phyloP scores from a whole-genome alignment of 1,284 basidiomycete genomes.

The Ustilago loliicola region DNA sequence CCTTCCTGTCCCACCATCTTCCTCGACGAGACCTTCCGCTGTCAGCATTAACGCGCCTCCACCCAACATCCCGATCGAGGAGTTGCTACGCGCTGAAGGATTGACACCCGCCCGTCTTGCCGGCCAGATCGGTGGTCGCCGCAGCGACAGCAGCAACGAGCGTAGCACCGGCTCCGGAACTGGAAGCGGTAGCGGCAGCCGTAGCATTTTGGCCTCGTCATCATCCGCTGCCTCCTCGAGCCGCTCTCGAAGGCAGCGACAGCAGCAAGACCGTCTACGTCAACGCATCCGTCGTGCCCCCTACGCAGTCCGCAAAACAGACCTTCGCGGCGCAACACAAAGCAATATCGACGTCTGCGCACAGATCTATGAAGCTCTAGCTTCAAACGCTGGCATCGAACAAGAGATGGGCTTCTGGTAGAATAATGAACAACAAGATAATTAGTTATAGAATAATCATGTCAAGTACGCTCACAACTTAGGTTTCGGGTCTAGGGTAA shows the following conservation, averaged over 20 bases:
- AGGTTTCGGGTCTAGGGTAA: background rate
- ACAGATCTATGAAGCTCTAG: slow-evolving; percentile 21
- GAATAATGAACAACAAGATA: background rate
- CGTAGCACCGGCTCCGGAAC: slow-evolving; percentile 1
- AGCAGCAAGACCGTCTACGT: slow-evolving; percentile 2
- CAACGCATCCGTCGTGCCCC: slow-evolving; percentile 9
- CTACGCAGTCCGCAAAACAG: slow-evolving; percentile 18
- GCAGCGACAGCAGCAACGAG: slow-evolving; percentile 15
- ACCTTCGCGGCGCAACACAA: slow-evolving; percentile 40
- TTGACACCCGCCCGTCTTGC: slow-evolving; percentile 24
- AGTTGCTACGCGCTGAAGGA: slow-evolving; percentile 33
- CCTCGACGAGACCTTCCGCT: background rate
- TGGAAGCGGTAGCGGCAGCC: slow-evolving; percentile 3
- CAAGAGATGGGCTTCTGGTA: slow-evolving; percentile 40
- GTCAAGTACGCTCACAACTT: background rate
- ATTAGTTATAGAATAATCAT: background rate
- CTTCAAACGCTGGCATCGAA: slow-evolving; percentile 20
- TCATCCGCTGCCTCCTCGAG: slow-evolving; percentile 16
- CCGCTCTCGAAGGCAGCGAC: background rate
- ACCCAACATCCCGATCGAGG: slow-evolving; percentile 52
- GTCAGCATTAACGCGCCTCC: slow-evolving; percentile 29
- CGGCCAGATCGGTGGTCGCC: background rate
- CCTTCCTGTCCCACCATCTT: background rate
- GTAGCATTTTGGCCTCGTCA: background rate
- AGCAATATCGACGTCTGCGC: slow-evolving; percentile 28